Percentiles rank a stretch among this genome's conserved stretches.
Evolutionary conservation across 176 grass and related monocot genomes (phyloP).

Genomic region (Oryza meyeriana): DNA sequence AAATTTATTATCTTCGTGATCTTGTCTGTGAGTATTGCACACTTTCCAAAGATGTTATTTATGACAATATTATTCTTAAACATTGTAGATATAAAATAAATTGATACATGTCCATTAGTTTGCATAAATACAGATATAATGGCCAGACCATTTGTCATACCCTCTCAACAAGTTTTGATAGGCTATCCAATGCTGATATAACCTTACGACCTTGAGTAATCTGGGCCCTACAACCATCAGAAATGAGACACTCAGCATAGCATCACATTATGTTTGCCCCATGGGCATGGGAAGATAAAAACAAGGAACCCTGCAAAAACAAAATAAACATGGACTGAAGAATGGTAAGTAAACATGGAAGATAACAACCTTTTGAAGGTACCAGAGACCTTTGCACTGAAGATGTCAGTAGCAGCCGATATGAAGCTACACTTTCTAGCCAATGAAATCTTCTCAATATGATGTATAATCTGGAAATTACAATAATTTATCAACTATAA

Average conservation of each 20-base stretch:
- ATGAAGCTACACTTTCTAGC: slow-evolving; percentile 83
- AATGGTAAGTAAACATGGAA: slow-evolving; percentile 21
- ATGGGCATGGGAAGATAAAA: slow-evolving; percentile 9
- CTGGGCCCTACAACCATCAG: slow-evolving; percentile 62
- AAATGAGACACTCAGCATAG: slow-evolving; percentile 38
- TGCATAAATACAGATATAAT: slow-evolving; percentile 20
- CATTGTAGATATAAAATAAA: neutral
- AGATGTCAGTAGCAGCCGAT: slow-evolving; percentile 73
- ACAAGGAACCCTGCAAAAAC: neutral
- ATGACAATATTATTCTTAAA: slow-evolving; percentile 9
- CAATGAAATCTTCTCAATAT: slow-evolving; percentile 84
- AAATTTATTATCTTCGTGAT: neutral
- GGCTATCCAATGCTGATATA: slow-evolving; percentile 63
- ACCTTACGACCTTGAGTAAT: slow-evolving; percentile 94
- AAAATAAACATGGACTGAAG: neutral
- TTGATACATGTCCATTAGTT: neutral
- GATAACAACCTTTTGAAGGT: slow-evolving; percentile 89
- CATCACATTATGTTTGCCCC: neutral
- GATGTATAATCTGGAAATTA: slow-evolving; percentile 66
- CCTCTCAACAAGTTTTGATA: slow-evolving; percentile 89
- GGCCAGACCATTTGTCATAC: slow-evolving; percentile 42
- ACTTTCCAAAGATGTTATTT: slow-evolving; percentile 16
- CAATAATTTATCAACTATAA: slow-evolving; percentile 23
- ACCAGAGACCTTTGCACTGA: slow-evolving; percentile 91
- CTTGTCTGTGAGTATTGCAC: neutral